Conservation (phyloP, 768 basidiomycete species). For the Amanita muscaria region DNA sequence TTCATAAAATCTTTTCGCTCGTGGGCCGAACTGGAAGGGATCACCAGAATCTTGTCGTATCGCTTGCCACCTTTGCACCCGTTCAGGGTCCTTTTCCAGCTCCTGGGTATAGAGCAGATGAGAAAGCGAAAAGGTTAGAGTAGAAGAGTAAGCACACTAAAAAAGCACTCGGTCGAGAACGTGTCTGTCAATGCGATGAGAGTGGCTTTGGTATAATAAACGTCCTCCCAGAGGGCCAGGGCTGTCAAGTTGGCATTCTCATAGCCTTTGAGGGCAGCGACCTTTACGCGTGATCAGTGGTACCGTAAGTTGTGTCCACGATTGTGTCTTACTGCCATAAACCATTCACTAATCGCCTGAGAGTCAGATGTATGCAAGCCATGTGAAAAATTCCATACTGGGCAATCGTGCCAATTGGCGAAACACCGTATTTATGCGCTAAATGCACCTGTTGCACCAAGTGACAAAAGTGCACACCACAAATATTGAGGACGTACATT, state of each 20-base stretch:
- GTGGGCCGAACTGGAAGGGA: constrained; percentile 70
- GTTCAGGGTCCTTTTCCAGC: constrained; percentile 43
- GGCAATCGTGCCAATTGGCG: constrained; percentile 74
- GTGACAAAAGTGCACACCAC: neutral
- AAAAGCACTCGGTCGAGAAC: constrained; percentile 82
- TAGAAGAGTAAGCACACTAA: constrained; percentile 40
- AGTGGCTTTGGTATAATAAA: constrained; percentile 41
- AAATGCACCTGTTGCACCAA: constrained; percentile 56
- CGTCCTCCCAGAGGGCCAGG: constrained; percentile 80
- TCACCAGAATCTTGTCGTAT: constrained; percentile 94
- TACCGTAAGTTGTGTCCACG: constrained; percentile 3
- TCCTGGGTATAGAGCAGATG: constrained; percentile 33
- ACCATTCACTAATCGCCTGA: constrained; percentile 61
- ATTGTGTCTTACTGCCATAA: constrained; percentile 62
- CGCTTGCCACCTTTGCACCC: constrained; percentile 67
- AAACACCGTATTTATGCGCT: constrained; percentile 63
- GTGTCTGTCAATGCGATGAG: constrained; percentile 91
- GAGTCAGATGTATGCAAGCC: constrained; percentile 3
- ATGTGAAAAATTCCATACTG: constrained; percentile 46
- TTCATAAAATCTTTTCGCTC: constrained; percentile 65
- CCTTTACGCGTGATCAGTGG: constrained; percentile 31
- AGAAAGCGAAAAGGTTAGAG: neutral
- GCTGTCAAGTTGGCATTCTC: constrained; percentile 63
- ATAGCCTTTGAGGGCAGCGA: constrained; percentile 82
- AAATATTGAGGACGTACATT: constrained; percentile 52